Evolutionary conservation across 768 basidiomycete genomes (phyloP).

Genomic region (Cantharellus cinnabarinus): DNA sequence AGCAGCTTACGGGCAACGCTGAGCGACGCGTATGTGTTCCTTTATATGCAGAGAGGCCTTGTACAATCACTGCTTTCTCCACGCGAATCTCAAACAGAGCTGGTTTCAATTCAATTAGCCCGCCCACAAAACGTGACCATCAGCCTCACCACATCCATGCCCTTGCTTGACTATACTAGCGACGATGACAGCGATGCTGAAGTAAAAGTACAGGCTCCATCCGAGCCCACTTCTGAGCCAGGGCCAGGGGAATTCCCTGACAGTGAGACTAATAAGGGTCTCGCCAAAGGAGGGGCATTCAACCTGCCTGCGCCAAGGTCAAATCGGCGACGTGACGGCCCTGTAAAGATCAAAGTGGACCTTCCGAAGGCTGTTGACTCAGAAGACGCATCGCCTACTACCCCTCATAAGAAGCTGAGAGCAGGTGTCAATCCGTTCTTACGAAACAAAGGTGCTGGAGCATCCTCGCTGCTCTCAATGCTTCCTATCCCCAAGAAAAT

Average conservation of each 20-base stretch:
- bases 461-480: conserved; percentile 9
- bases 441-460: conserved; percentile 4
- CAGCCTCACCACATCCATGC: conserved; percentile 1
- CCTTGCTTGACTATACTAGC: conserved; percentile 13
- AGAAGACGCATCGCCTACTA: not conserved
- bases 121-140: not conserved
- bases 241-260: not conserved
- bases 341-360: conserved; percentile 10
- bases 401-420: not conserved
- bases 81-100: no score
- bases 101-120: no score
- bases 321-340: conserved; percentile 8
- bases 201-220: not conserved
- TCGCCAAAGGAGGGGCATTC: not conserved
- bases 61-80: no score
- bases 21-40: no score
- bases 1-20: no score
- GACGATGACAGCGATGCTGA: conserved; percentile 11
- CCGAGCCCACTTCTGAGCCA: not conserved
- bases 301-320: conserved; percentile 1
- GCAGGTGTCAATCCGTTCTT: not conserved
- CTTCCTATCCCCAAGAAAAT: conserved; percentile 9
- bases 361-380: not conserved
- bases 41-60: no score
- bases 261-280: not conserved